These are phyloP conservation scores for Collariella sp. DNA, from an alignment of 495 filamentous ascomycete species.

Conservation along the genomic window DNA sequence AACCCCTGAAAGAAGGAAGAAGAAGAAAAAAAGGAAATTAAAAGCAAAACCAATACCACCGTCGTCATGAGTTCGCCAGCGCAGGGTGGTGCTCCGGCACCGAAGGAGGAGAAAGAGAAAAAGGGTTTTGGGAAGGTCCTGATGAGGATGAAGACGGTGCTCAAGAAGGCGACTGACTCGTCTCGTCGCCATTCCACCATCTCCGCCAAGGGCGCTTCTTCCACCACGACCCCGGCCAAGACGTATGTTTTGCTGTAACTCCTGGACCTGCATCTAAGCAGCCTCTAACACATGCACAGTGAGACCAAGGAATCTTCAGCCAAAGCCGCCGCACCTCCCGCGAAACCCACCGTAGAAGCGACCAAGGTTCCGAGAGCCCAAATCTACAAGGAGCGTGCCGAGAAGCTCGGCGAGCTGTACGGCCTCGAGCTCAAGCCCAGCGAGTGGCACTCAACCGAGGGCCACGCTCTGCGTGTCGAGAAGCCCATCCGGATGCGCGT, in stretches of 20 bases:
- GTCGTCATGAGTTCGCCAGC: conserved; percentile 39
- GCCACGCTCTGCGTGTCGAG: conserved; percentile 62
- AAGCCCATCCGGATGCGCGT: conserved; percentile 90
- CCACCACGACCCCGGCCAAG: conserved; percentile 15
- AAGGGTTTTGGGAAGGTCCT: conserved; percentile 56
- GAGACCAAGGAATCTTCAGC: conserved; percentile 18
- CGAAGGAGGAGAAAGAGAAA: conserved; percentile 45
- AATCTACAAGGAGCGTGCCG: conserved; percentile 59
- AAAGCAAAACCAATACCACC: conserved; percentile 1
- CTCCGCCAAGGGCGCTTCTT: conserved; percentile 12
- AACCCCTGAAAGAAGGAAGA: no score
- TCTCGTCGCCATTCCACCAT: conserved; percentile 26
- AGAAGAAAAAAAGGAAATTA: no score
- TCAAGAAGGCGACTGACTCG: conserved; percentile 44
- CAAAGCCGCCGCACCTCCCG: conserved; percentile 16
- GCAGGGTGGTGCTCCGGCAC: conserved; percentile 25
- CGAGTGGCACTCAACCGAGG: conserved; percentile 55
- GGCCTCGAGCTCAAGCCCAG: conserved; percentile 59
- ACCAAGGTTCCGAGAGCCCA: conserved; percentile 39
- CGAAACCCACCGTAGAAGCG: conserved; percentile 11
- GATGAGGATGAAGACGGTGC: conserved; percentile 54
- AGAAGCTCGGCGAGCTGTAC: conserved; percentile 65
- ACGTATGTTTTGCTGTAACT: conserved; percentile 25
- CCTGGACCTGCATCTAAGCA: not conserved
- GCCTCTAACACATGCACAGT: conserved; percentile 25